Percentiles rank a stretch among this genome's conserved stretches.
phyloP scores from a whole-genome alignment of 495 filamentous ascomycete species.

The Tuber umbilicatum region DNA sequence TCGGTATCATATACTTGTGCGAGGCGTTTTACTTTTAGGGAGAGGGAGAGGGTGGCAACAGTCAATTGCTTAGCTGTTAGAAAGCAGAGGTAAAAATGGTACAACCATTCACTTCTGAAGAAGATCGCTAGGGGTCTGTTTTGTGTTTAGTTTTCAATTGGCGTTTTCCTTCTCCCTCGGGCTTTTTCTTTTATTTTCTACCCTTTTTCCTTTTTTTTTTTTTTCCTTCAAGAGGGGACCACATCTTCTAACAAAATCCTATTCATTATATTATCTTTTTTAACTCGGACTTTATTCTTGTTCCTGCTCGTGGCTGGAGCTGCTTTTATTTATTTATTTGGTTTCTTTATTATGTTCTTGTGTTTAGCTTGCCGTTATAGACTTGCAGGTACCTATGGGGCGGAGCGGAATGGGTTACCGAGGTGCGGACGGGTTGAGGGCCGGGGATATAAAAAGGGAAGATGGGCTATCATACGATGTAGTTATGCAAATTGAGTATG shows the following conservation, averaged over 20 bases:
- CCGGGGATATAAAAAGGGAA: neutral
- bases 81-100: neutral
- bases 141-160: conserved; percentile 1
- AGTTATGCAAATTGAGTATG: neutral
- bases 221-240: neutral
- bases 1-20: conserved; percentile 82
- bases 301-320: neutral
- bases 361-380: conserved; percentile 1
- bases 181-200: neutral
- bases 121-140: neutral
- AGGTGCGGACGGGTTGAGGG: no score
- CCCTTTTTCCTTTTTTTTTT: neutral
- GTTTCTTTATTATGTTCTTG: conserved; percentile 6
- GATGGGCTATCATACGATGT: neutral
- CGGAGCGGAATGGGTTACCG: neutral
- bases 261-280: neutral
- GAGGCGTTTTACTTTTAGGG: conserved; percentile 54
- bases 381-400: neutral
- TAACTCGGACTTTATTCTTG: neutral
- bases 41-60: neutral
- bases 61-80: neutral
- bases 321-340: neutral
- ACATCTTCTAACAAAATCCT: neutral
- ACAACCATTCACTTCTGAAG: neutral
- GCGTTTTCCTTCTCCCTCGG: neutral